Percentiles rank a stretch among this genome's conserved stretches.
Conservation (phyloP, 169 alveolate species). For the Plasmodium vivax region DNA sequence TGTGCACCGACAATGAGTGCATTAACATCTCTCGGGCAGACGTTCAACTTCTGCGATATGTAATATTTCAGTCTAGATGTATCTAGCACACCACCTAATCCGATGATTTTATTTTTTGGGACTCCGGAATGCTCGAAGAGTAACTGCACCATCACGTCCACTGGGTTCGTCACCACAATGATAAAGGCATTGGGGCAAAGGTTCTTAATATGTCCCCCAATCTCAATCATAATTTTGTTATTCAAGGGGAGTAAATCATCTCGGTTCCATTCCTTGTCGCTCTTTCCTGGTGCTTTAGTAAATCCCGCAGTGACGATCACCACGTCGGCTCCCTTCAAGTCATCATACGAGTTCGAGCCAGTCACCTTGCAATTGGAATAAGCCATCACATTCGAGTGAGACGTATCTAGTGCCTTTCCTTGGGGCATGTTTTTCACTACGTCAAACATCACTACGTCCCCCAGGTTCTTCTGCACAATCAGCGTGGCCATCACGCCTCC, state of each 20-base stretch:
- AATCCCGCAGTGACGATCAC: conserved; percentile 91
- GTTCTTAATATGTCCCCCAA: conserved; percentile 88
- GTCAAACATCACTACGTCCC: conserved; percentile 87
- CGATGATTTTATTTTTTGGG: conserved; percentile 88
- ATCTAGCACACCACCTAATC: conserved; percentile 90
- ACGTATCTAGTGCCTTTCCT: conserved; percentile 87
- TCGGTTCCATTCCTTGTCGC: conserved; percentile 89
- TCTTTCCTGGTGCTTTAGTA: conserved; percentile 75
- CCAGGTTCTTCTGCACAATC: conserved; percentile 85
- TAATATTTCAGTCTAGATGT: conserved; percentile 87
- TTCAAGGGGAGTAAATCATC: conserved; percentile 87
- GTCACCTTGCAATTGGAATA: conserved; percentile 78
- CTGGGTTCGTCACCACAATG: conserved; percentile 89
- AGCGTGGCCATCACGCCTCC: conserved; percentile 88
- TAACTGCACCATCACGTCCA: conserved; percentile 88
- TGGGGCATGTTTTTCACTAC: conserved; percentile 87
- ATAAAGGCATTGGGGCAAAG: conserved; percentile 89
- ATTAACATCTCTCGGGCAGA: conserved; percentile 87
- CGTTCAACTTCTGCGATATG: conserved; percentile 83
- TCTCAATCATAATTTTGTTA: conserved; percentile 85
- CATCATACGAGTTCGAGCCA: conserved; percentile 83
- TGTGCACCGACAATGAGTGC: conserved; percentile 91
- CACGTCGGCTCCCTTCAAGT: conserved; percentile 86
- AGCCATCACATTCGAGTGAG: conserved; percentile 82
- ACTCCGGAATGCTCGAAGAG: conserved; percentile 86